Conservation (phyloP, 176 grass and related monocot genomes). For the Aechmea fasciata region DNA sequence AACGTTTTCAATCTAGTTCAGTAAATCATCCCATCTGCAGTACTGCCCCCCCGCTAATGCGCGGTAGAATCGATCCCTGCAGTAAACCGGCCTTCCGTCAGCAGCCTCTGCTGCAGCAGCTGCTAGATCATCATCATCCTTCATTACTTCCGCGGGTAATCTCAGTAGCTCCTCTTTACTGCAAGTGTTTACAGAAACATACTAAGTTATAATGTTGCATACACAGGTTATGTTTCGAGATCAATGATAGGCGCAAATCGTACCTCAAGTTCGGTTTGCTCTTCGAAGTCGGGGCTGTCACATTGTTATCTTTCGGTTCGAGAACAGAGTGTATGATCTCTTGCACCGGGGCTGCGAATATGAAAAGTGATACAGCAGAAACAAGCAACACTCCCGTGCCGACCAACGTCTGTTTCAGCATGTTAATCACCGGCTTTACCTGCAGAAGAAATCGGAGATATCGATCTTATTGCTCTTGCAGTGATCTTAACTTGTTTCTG, state of each 20-base stretch:
- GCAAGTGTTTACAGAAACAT: background rate
- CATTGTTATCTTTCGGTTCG: conserved; percentile 19
- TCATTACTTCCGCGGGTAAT: conserved; percentile 69
- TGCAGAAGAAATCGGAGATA: conserved; percentile 12
- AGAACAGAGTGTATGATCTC: conserved; percentile 51
- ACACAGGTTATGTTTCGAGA: background rate
- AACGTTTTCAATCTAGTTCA: conserved; percentile 36
- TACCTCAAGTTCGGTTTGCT: conserved; percentile 63
- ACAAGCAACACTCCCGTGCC: conserved; percentile 80
- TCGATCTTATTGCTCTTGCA: background rate
- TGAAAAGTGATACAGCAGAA: conserved; percentile 52
- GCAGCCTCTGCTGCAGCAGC: conserved; percentile 69
- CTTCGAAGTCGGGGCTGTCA: conserved; percentile 26
- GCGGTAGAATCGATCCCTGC: conserved; percentile 82
- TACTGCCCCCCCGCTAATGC: conserved; percentile 88
- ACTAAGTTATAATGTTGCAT: background rate
- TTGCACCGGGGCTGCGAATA: conserved; percentile 56
- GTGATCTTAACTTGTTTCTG: background rate
- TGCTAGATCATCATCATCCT: conserved; percentile 75
- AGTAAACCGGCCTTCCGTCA: conserved; percentile 87
- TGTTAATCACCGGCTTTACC: conserved; percentile 91
- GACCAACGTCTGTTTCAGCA: conserved; percentile 88
- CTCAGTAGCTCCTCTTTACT: conserved; percentile 79
- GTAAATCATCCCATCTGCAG: conserved; percentile 88
- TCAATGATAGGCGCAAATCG: background rate